A percentile compares a stretch with the other conserved stretches of the same genome.
Conservation (phyloP, 2,329 filamentous ascomycete genomes). For the Graphiopsis chlorocephala region DNA sequence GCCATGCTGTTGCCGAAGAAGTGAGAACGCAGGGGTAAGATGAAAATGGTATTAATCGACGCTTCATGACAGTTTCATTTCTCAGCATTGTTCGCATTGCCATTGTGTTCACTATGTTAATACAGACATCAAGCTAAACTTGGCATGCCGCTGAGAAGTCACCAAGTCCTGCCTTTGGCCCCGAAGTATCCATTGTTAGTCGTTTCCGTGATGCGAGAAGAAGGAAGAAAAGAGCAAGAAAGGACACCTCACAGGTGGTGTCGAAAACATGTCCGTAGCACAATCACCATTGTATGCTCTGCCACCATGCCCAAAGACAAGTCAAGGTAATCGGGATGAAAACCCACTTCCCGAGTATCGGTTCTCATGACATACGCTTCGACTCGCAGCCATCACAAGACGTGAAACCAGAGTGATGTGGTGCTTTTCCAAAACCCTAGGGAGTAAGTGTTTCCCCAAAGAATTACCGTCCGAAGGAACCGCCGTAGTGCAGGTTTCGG, state of each 20-base stretch:
- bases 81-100: background rate
- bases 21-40: constrained; percentile 36
- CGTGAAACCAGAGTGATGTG: background rate
- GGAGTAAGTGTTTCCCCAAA: background rate
- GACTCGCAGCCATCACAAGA: background rate
- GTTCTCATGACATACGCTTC: background rate
- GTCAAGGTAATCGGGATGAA: background rate
- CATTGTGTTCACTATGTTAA: background rate
- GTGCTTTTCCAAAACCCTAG: background rate
- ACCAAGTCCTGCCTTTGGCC: background rate
- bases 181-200: background rate
- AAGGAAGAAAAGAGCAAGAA: background rate
- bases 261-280: background rate
- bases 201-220: background rate
- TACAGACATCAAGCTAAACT: background rate
- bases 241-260: background rate
- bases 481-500: background rate
- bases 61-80: background rate
- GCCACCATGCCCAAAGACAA: background rate
- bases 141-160: background rate
- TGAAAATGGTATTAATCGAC: background rate
- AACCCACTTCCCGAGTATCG: background rate
- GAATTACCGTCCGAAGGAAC: background rate
- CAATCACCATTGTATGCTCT: background rate
- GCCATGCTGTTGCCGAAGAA: constrained; percentile 60